Evolutionary conservation across 164 flowering plant species (phyloP).

Genomic region (Akebia trifoliata): DNA sequence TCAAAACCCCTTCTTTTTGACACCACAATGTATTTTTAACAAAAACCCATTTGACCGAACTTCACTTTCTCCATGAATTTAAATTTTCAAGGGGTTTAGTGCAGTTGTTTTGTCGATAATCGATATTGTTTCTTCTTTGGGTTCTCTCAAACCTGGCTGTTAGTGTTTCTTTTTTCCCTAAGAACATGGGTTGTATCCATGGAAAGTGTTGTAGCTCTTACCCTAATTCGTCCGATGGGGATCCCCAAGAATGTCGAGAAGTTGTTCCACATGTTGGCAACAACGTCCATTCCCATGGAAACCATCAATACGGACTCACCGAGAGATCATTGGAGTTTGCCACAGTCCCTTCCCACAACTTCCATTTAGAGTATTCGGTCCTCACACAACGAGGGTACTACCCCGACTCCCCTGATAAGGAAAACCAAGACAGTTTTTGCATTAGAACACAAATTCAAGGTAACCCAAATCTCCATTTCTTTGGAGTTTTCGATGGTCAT

Average conservation of each 20-base stretch:
- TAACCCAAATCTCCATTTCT: slow-evolving; percentile 86
- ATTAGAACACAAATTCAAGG: slow-evolving; percentile 65
- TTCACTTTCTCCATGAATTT: slow-evolving; percentile 1
- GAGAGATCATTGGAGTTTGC: slow-evolving; percentile 47
- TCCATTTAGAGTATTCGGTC: slow-evolving; percentile 55
- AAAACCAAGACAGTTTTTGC: slow-evolving; percentile 85
- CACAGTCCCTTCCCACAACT: slow-evolving; percentile 66
- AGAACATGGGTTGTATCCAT: slow-evolving; percentile 74
- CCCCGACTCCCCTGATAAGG: slow-evolving; percentile 80
- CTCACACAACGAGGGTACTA: slow-evolving; percentile 78
- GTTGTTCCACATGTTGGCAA: slow-evolving; percentile 12
- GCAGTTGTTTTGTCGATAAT: not conserved
- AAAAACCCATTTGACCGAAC: slow-evolving; percentile 17
- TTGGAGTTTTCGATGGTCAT: slow-evolving; percentile 97
- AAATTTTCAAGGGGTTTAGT: not conserved
- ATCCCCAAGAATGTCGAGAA: slow-evolving; percentile 20
- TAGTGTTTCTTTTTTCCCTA: not conserved
- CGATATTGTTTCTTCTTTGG: not conserved
- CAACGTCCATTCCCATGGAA: slow-evolving; percentile 2
- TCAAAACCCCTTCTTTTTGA: not conserved
- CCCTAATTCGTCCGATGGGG: slow-evolving; percentile 40
- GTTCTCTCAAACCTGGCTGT: not conserved
- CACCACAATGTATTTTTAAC: slow-evolving; percentile 13
- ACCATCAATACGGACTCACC: slow-evolving; percentile 24
- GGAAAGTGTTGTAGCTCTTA: slow-evolving; percentile 62